These are phyloP conservation scores for Musa troglodytarum DNA, from an alignment of 176 grass and related monocot species.

Conservation along the genomic window DNA sequence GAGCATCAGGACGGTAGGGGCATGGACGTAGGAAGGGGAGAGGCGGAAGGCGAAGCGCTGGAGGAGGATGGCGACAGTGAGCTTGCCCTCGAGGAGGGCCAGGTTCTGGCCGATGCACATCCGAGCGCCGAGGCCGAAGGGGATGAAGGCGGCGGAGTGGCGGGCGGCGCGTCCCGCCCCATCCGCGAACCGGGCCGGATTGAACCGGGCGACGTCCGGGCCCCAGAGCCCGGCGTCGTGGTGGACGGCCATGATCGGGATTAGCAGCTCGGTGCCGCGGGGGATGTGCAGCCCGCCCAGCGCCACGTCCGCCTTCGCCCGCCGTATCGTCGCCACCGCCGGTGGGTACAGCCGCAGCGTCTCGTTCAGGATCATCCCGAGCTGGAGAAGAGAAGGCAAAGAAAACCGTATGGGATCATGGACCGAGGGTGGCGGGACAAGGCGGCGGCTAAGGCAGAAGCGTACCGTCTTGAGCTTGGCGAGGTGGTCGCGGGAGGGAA, in stretches of 20 bases:
- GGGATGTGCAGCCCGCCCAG: constrained; percentile 66
- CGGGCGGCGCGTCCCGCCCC: constrained; percentile 50
- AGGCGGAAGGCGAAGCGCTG: constrained; percentile 80
- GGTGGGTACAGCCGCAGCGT: constrained; percentile 94
- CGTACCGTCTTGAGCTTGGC: constrained; percentile 83
- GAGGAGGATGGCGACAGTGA: constrained; percentile 72
- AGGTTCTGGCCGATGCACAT: constrained; percentile 99
- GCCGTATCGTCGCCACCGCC: constrained; percentile 80
- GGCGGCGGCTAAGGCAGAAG: not conserved
- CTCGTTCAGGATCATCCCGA: constrained; percentile 91
- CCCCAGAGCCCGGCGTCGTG: constrained; percentile 83
- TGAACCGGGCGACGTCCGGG: constrained; percentile 68
- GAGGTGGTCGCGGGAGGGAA: constrained; percentile 76
- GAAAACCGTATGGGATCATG: not conserved
- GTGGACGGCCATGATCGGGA: constrained; percentile 98
- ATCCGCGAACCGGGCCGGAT: constrained; percentile 58
- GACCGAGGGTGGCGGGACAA: not conserved
- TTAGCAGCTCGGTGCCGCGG: constrained; percentile 65
- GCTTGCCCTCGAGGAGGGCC: constrained; percentile 80
- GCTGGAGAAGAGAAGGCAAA: constrained; percentile 19
- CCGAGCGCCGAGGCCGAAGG: constrained; percentile 83
- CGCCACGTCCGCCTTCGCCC: constrained; percentile 79
- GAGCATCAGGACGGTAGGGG: constrained; percentile 93
- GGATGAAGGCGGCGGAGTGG: constrained; percentile 90
- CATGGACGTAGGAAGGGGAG: constrained; percentile 78